These are phyloP conservation scores for Backusella parvicylindrica DNA, from an alignment of 192 early-diverging fungal species.

Conservation along the genomic window DNA sequence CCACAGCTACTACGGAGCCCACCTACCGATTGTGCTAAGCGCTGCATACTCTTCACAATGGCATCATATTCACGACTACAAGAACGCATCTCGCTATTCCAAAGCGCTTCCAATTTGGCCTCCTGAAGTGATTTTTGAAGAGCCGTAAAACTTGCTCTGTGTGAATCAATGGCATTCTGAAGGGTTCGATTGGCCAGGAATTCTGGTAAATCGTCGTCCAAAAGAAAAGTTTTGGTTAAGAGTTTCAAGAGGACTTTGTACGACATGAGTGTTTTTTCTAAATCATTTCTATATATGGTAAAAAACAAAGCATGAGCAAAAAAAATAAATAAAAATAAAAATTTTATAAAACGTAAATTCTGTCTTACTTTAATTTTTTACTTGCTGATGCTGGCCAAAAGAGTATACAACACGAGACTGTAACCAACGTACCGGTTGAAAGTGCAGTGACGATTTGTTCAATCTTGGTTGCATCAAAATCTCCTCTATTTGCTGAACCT, in stretches of 20 bases:
- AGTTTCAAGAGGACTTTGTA: constrained; percentile 58
- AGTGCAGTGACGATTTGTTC: constrained; percentile 40
- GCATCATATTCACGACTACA: constrained; percentile 40
- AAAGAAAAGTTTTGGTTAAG: constrained; percentile 60
- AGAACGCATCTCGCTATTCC: constrained; percentile 45
- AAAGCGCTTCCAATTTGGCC: constrained; percentile 47
- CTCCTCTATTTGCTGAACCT: constrained; percentile 35
- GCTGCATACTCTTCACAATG: constrained; percentile 57
- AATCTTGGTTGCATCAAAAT: constrained; percentile 41
- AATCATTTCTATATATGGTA: constrained; percentile 40
- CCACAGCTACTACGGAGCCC: constrained; percentile 69
- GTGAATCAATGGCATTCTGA: constrained; percentile 56
- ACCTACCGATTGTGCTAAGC: constrained; percentile 64
- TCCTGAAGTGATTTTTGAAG: constrained; percentile 54
- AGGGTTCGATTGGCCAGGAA: constrained; percentile 48
- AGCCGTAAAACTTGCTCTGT: constrained; percentile 57
- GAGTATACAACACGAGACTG: constrained; percentile 38
- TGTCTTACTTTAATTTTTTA: constrained; percentile 50
- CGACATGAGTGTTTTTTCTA: constrained; percentile 51
- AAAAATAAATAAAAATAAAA: too few species aligned
- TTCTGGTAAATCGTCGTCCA: constrained; percentile 51
- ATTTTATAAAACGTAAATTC: too few species aligned
- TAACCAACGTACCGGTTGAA: constrained; percentile 36
- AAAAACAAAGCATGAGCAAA: constrained; percentile 1
- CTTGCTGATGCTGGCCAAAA: constrained; percentile 53